phyloP scores from a whole-genome alignment of 2,329 filamentous ascomycete genomes.

The Fusarium nisikadoi region DNA sequence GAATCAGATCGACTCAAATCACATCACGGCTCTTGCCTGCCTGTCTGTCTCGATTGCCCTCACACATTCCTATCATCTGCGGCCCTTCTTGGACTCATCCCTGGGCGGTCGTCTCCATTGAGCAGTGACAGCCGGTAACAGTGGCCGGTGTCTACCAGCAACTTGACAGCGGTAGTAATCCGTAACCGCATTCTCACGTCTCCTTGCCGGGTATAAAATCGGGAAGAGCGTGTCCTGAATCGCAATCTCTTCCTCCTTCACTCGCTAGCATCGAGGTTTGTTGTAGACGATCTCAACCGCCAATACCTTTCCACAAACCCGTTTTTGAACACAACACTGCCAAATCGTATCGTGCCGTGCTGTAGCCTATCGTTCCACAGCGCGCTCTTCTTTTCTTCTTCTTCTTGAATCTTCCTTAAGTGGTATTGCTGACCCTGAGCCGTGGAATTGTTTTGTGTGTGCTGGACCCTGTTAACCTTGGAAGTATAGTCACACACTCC shows the following conservation, averaged over 20 bases:
- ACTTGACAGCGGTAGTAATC: not conserved
- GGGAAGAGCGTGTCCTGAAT: slow-evolving; percentile 29
- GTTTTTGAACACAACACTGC: not conserved
- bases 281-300: not conserved
- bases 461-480: slow-evolving; percentile 6
- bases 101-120: slow-evolving; percentile 16
- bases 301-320: not conserved
- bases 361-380: not conserved
- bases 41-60: slow-evolving; percentile 18
- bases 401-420: not conserved
- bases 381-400: not conserved
- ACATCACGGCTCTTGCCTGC: slow-evolving; percentile 26
- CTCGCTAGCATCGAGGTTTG: slow-evolving; percentile 15
- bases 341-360: slow-evolving; percentile 7
- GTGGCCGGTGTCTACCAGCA: not conserved
- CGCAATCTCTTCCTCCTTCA: slow-evolving; percentile 28
- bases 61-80: slow-evolving; percentile 10
- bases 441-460: slow-evolving; percentile 14
- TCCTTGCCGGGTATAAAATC: slow-evolving; percentile 40
- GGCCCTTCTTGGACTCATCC: slow-evolving; percentile 19
- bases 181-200: not conserved
- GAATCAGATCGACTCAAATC: slow-evolving; percentile 20
- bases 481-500: slow-evolving; percentile 7
- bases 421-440: slow-evolving; percentile 3
- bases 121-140: slow-evolving; percentile 4